Base-by-base conservation (phyloP, 164 flowering plant species). In the Amborella trichopoda region DNA sequence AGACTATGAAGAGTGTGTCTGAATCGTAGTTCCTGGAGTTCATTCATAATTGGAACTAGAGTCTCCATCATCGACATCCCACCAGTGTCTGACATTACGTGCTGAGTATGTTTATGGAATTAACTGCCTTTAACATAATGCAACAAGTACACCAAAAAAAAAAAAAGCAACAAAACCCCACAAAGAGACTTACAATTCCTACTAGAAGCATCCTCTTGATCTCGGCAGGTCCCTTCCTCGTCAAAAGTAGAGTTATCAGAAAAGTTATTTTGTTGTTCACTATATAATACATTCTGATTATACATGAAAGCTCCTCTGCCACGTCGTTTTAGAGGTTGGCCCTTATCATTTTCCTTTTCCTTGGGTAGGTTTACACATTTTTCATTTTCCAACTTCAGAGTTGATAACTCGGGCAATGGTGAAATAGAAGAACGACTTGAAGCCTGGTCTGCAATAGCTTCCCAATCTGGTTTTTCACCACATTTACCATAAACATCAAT, bases 401-500 rank as follows among this genome's bases (percentile, higher is more conserved):
- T 21, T n/a, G 40, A 37, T 14, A n/a, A 37, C 13, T 37, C 40
- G 47, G 73, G 54, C 23, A 83, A 49, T 48, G 73, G 74, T 32
- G 71, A 51, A 48, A 80, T 30, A 8, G 74, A 66, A 21, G 76
- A 52, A 53, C 72, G 75, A 56, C 69, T 61, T 10, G 82, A 70
- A 33, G 67, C 63, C 44, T 66, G 69, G 62, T 91, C 99, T 3
- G 84, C 96, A 53, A 78, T 53, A 38, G 86, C 75, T 68, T 87
- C 96, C 99, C 99, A 91, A 63, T 91, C 99, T 83, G 80, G 24
- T 12, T 11, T 34, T n/a, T n/a, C n/a, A n/a, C n/a, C n/a, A n/a
- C n/a, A n/a, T n/a, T n/a, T n/a, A n/a, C n/a, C n/a, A n/a, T n/a
- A n/a, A n/a, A n/a, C n/a, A n/a, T n/a, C n/a, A n/a, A n/a, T n/a